Evolutionary conservation across 179 eudicot genomes (phyloP), one percentile per base, ranked within the genome.

Genomic region (Pouteria campechiana): DNA sequence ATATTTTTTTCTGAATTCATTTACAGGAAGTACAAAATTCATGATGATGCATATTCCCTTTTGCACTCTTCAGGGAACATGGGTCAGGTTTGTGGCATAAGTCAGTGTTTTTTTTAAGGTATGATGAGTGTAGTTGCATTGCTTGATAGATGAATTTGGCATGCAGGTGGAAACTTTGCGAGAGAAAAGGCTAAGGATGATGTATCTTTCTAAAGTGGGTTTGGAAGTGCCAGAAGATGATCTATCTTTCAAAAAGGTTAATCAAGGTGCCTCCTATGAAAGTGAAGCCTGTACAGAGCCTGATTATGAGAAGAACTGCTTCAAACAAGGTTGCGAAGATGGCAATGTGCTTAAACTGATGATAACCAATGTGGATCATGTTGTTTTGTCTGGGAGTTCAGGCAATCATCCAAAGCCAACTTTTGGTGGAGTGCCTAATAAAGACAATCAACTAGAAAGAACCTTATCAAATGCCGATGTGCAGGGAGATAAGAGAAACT

Each of bases 101-200:
- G 23, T 40, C 7, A 33, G 19, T 7, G 28, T 34, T 16, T 29
- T 4, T 37, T 53, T n/a, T 23, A 45, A 14, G 0, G 7, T 24
- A 4, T 13, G 12, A 25, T 22, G 17, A 19, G 3, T 7, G 2
- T 5, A 1, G 16, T 10, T n/a, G n/a, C 11, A 7, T n/a, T 0
- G 3, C 4, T 49, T 35, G 17, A 16, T 36, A 22, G 32, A 12
- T 23, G 7, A n/a, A 46, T 7, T 49, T 54, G 23, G n/a, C n/a
- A n/a, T n/a, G n/a, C 61, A 92, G 99, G 81, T 52, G 40, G 85
- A 72, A 64, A 82, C 99, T 41, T 48, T 37, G 41, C 70, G 57
- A 37, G 92, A 87, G 49, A 83, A 72, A 62, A 84, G 79, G 29
- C 66, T 76, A 61, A 86, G 88, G 62, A 77, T 47, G 39, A 65